Evolutionary conservation across 2,329 filamentous ascomycete species (phyloP).

Genomic region (Orbilia quercus): DNA sequence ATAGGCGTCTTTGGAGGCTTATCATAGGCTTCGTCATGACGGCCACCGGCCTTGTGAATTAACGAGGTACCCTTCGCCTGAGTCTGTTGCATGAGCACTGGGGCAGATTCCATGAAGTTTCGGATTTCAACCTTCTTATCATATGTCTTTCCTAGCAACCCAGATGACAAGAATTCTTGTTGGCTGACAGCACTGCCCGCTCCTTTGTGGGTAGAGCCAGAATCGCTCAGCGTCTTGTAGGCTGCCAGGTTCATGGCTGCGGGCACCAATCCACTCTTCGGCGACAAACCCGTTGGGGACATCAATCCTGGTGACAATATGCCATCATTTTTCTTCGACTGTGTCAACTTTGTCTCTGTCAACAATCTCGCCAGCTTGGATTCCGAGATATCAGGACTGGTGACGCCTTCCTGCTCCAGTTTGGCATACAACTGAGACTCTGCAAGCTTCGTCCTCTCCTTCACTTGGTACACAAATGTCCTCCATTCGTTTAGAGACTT

Average conservation of each 20-base stretch:
- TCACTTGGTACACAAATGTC: slow-evolving; percentile 32
- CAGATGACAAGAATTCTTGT: slow-evolving; percentile 32
- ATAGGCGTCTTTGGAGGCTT: slow-evolving; percentile 44
- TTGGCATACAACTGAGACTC: slow-evolving; percentile 41
- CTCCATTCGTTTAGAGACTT: slow-evolving; percentile 47
- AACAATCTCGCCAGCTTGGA: slow-evolving; percentile 44
- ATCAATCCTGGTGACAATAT: slow-evolving; percentile 34
- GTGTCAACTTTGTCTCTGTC: slow-evolving; percentile 46
- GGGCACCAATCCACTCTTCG: slow-evolving; percentile 9
- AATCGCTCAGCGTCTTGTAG: slow-evolving; percentile 28
- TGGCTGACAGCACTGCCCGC: background rate
- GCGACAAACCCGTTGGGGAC: slow-evolving; percentile 7
- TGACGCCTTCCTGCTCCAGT: slow-evolving; percentile 39
- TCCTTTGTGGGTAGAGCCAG: slow-evolving; percentile 13
- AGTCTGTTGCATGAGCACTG: slow-evolving; percentile 10
- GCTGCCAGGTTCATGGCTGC: slow-evolving; percentile 28
- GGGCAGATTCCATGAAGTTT: slow-evolving; percentile 23
- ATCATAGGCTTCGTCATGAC: slow-evolving; percentile 18
- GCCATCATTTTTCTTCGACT: slow-evolving; percentile 29
- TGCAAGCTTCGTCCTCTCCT: slow-evolving; percentile 32
- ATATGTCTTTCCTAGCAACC: slow-evolving; percentile 36
- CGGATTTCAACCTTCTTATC: slow-evolving; percentile 49
- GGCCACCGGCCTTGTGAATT: slow-evolving; percentile 38
- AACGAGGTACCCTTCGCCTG: slow-evolving; percentile 22
- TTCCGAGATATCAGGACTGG: slow-evolving; percentile 35